Evolutionary conservation across 1,284 basidiomycete genomes (phyloP), one percentile per base, ranked within the genome.

Genomic region (Rhodotorula sp.): DNA sequence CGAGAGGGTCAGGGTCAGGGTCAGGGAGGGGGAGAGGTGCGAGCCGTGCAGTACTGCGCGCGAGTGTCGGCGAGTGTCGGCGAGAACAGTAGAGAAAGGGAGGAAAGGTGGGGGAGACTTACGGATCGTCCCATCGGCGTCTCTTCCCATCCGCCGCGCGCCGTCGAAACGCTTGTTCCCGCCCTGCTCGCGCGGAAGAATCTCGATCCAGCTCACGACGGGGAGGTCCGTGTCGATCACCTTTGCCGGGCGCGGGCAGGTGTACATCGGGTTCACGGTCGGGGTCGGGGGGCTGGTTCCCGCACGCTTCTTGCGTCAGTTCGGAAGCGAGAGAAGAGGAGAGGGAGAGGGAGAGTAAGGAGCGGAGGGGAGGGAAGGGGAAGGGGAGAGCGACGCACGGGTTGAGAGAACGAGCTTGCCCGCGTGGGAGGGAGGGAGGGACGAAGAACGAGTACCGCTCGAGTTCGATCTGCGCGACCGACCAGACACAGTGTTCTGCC

Each of bases 401-500:
- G 61, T 55, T 18, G 60, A 57, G n/a, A 31, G 44, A 13, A 8
- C 34, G 31, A 22, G 9, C 18, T 30, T 65, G 64, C 11, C 75
- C 78, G 40, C 75, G 71, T 7, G 72, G 69, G 3, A 78, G 66
- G 54, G 76, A 69, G 3, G 78, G 77, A 28, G 80, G 80, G 11
- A 81, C 66, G 73, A 78, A 81, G 73, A 81, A 81, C n/a, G 80
- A 79, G 60, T 80, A 78, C 0, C 79, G 75, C 47, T 76, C 76
- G 57, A 80, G 74, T 51, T 81, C 81, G 65, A 77, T 88, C 86
- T 68, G 91, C 70, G 93, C 91, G 74, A 94, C 92, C 22, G 91
- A 93, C 92, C 92, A 94, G 50, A 94, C 89, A 78, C 91, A 91
- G 51, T 90, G 91, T 81, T 93, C 91, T 71, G 56, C 22, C n/a